A percentile compares a stretch with the other conserved stretches of the same genome.
phyloP scores from a whole-genome alignment of 2,329 filamentous ascomycete genomes.

The Corinectria fuckeliana region DNA sequence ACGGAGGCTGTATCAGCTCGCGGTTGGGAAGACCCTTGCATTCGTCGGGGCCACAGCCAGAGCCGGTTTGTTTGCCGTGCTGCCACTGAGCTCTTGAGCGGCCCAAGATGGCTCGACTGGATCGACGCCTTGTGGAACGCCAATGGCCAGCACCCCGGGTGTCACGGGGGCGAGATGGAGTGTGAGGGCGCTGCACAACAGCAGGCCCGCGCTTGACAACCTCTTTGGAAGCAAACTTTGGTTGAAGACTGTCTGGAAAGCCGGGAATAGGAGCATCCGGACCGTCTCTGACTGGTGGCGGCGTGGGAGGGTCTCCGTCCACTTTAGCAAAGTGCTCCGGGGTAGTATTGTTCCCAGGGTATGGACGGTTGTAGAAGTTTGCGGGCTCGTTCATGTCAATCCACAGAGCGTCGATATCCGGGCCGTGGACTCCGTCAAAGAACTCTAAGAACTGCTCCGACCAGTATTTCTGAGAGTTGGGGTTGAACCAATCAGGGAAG shows the following conservation, averaged over 20 bases:
- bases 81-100: slow-evolving; percentile 24
- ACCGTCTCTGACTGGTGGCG: slow-evolving; percentile 63
- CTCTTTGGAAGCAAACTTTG: slow-evolving; percentile 15
- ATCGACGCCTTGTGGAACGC: slow-evolving; percentile 16
- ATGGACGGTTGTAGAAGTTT: slow-evolving; percentile 42
- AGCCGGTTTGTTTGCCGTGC: slow-evolving; percentile 28
- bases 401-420: slow-evolving; percentile 80
- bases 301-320: slow-evolving; percentile 60
- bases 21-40: slow-evolving; percentile 36
- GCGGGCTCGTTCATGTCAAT: slow-evolving; percentile 67
- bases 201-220: neutral
- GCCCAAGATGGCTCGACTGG: slow-evolving; percentile 23
- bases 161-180: neutral
- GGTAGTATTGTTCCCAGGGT: slow-evolving; percentile 47
- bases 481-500: slow-evolving; percentile 79
- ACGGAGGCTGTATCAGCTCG: slow-evolving; percentile 31
- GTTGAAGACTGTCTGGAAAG: slow-evolving; percentile 34
- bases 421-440: slow-evolving; percentile 67
- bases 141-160: slow-evolving; percentile 21
- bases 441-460: slow-evolving; percentile 68
- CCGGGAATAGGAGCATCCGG: slow-evolving; percentile 33
- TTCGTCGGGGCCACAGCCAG: slow-evolving; percentile 29
- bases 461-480: slow-evolving; percentile 71
- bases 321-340: slow-evolving; percentile 45
- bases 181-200: neutral